Evolutionary conservation across 148 eudicot species (phyloP).

Genomic region (Camellia japonica): DNA sequence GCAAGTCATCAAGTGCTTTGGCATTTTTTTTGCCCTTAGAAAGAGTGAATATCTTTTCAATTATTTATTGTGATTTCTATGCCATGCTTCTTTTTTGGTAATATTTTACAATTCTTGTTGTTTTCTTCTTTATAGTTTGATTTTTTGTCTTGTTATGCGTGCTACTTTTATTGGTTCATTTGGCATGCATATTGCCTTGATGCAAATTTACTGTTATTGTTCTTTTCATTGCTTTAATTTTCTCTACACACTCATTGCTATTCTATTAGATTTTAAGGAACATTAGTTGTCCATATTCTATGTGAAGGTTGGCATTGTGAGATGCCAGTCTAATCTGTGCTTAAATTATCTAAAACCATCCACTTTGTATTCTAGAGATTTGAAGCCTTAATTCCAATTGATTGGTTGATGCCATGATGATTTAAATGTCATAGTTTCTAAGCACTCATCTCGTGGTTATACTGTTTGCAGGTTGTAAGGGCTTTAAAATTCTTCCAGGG

Average conservation of each 20-base stretch:
- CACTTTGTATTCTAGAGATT: conserved; percentile 6
- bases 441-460: conserved; percentile 12
- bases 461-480: conserved; percentile 78
- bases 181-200: background rate
- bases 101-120: background rate
- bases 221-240: too few species aligned
- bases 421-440: background rate
- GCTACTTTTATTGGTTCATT: background rate
- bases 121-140: conserved; percentile 2
- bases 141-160: conserved; percentile 1
- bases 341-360: background rate
- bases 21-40: conserved; percentile 97
- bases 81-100: conserved; percentile 6
- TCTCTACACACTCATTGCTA: background rate
- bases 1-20: conserved; percentile 89
- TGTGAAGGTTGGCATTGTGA: background rate
- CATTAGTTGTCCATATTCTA: background rate
- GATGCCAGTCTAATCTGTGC: background rate
- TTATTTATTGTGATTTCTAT: background rate
- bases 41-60: conserved; percentile 48
- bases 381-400: conserved; percentile 1
- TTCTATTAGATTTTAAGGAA: background rate
- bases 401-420: background rate
- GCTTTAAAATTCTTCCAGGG: conserved; percentile 74
- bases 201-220: background rate